These are phyloP conservation scores for Manihot esculenta DNA, from an alignment of 441 rosid genomes.

Conservation along the genomic window DNA sequence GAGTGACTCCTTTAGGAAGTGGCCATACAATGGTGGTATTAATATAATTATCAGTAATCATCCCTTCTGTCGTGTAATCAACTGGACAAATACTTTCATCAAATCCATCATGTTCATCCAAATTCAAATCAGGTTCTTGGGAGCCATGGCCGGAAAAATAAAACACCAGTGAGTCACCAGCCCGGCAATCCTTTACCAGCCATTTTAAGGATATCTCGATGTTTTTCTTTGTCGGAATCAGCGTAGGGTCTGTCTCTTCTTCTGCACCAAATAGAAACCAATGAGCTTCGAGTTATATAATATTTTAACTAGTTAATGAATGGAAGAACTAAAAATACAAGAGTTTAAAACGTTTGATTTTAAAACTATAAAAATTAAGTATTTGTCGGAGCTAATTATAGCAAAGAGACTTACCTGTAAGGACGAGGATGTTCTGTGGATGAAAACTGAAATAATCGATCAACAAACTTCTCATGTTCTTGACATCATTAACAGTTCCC, in stretches of 20 bases:
- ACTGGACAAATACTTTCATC: conserved; percentile 55
- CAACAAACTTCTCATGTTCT: conserved; percentile 36
- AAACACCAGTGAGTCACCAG: conserved; percentile 46
- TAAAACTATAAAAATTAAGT: too few species aligned
- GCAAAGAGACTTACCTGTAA: conserved; percentile 41
- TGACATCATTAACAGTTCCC: conserved; percentile 51
- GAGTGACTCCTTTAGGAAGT: conserved; percentile 42
- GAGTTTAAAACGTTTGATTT: too few species aligned
- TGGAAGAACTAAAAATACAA: too few species aligned
- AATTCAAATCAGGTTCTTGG: conserved; percentile 35
- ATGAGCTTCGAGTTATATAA: too few species aligned
- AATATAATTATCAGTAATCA: conserved; percentile 47
- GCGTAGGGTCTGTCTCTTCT: conserved; percentile 27
- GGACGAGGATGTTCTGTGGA: conserved; percentile 32
- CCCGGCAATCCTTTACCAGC: conserved; percentile 40
- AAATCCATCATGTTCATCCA: conserved; percentile 53
- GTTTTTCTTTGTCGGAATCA: conserved; percentile 49
- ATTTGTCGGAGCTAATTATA: too few species aligned
- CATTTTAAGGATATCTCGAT: conserved; percentile 38
- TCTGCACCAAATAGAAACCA: conserved; percentile 18
- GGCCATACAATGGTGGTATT: conserved; percentile 47
- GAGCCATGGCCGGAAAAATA: conserved; percentile 59
- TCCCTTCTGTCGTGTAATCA: conserved; percentile 44
- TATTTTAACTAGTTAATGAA: too few species aligned
- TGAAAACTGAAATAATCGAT: conserved; percentile 10